Conservation (phyloP, 371 early-diverging fungal species). For the Basidiobolus meristosporus region DNA sequence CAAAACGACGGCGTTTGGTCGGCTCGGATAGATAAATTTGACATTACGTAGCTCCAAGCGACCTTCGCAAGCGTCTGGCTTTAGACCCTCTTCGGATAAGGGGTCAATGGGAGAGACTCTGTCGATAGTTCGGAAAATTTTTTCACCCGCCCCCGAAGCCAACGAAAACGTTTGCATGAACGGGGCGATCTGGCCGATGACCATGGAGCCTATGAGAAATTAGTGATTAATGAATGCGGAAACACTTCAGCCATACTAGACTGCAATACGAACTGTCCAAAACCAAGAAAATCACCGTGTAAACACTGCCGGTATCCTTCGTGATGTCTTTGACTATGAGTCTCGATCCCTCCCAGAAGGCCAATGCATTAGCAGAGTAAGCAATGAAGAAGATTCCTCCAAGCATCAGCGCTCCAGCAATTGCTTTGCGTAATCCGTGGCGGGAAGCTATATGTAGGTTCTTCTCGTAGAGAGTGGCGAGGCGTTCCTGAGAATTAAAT, state of each 20-base stretch:
- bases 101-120: conserved; percentile 45
- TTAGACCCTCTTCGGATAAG: conserved; percentile 22
- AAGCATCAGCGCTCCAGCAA: conserved; percentile 26
- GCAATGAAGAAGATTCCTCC: conserved; percentile 14
- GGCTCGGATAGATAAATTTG: conserved; percentile 50
- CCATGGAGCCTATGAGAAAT: background rate
- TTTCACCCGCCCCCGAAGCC: conserved; percentile 35
- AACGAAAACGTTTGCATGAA: background rate
- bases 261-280: conserved; percentile 30
- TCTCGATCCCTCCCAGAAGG: conserved; percentile 38
- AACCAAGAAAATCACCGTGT: conserved; percentile 47
- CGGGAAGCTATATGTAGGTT: conserved; percentile 27
- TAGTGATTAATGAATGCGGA: conserved; percentile 4
- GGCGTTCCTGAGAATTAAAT: conserved; percentile 58
- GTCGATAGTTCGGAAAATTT: conserved; percentile 55
- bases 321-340: conserved; percentile 20
- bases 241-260: conserved; percentile 6
- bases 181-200: background rate
- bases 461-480: conserved; percentile 31
- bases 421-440: conserved; percentile 26
- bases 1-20: conserved; percentile 47
- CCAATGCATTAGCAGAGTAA: conserved; percentile 39
- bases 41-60: conserved; percentile 52
- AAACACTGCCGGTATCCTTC: conserved; percentile 40
- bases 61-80: conserved; percentile 24